Base-by-base conservation (phyloP, 225 moss, liverwort and hornwort species). In the Asterella californica region DNA sequence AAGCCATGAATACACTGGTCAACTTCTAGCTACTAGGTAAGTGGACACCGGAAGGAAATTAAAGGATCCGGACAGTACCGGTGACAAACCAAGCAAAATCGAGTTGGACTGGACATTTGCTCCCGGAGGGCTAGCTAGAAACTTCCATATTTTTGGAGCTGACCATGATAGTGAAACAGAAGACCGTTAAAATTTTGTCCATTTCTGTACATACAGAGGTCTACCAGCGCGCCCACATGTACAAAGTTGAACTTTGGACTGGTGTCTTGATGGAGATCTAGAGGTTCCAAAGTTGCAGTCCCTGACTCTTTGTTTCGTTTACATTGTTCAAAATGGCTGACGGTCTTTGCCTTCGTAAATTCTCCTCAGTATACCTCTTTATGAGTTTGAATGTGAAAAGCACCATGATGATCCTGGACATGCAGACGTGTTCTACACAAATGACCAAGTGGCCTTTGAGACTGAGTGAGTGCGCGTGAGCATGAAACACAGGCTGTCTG, bases 181-280 rank as follows among this genome's bases (percentile, higher is more conserved):
- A 15, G 42, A 71, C 42, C 5, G 70, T 71, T 45, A 65, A 12
- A 24, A 19, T 71, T 42, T 27, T 71, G 42, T 71, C n/a, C 70
- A 71, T 47, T 37, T 69, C 17, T 71, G 70, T 71, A 71, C n/a
- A 71, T 71, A 71, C n/a, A 71, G 70, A 65, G 65, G n/a, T n/a
- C n/a, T n/a, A 32, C 33, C 65, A 12, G 10, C 1, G 14, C 32
- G n/a, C n/a, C n/a, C n/a, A n/a, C n/a, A n/a, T 63, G 63, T 63
- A 63, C 27, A 63, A 63, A 63, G 29, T 63, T 9, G 29, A 63
- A 63, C 29, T 63, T 63, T 63, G 63, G 29, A 27, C 33, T 15
- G 65, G 32, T 30, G 30, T 65, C 65, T 65, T 30, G 11, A 33
- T 33, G 61, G 61, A 61, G 8, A 6, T 61, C n/a, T 6, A 25